Percentiles rank a stretch among this genome's conserved stretches.
phyloP scores from a whole-genome alignment of 805 yeast genomes.

The Lipomyces kockii region DNA sequence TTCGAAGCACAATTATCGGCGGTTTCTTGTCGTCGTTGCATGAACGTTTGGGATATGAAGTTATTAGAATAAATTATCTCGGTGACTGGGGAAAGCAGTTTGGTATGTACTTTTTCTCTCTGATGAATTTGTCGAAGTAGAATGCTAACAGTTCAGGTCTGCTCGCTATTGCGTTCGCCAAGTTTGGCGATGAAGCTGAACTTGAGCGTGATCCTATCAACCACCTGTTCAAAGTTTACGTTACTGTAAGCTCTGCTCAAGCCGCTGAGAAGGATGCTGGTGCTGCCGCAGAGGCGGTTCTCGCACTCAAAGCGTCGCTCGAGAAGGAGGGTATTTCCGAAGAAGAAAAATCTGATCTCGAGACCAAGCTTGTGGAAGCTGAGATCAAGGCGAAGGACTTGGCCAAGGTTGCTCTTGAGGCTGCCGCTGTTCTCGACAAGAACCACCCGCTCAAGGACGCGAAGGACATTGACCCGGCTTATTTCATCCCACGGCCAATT shows the following conservation, averaged over 20 bases:
- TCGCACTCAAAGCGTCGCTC: constrained; percentile 37
- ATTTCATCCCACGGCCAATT: constrained; percentile 47
- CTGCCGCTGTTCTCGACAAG: constrained; percentile 24
- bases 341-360: constrained; percentile 42
- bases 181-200: constrained; percentile 78
- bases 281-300: constrained; percentile 55
- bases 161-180: constrained; percentile 87
- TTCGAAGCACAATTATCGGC: constrained; percentile 96
- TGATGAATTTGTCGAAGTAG: background rate
- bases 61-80: constrained; percentile 85
- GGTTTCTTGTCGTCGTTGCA: constrained; percentile 90
- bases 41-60: constrained; percentile 92
- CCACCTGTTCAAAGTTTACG: constrained; percentile 94
- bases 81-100: constrained; percentile 99
- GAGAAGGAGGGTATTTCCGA: constrained; percentile 8
- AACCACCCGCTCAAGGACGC: constrained; percentile 16
- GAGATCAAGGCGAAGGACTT: constrained; percentile 29
- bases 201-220: constrained; percentile 82
- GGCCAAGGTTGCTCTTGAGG: constrained; percentile 23
- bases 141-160: constrained; percentile 42
- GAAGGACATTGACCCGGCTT: constrained; percentile 14
- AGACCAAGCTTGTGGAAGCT: constrained; percentile 9
- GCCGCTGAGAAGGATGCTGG: constrained; percentile 62
- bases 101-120: constrained; percentile 52
- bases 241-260: constrained; percentile 78